Evolutionary conservation across 108 stramenopile genomes (phyloP).

Genomic region (Parietichytrium sp.): DNA sequence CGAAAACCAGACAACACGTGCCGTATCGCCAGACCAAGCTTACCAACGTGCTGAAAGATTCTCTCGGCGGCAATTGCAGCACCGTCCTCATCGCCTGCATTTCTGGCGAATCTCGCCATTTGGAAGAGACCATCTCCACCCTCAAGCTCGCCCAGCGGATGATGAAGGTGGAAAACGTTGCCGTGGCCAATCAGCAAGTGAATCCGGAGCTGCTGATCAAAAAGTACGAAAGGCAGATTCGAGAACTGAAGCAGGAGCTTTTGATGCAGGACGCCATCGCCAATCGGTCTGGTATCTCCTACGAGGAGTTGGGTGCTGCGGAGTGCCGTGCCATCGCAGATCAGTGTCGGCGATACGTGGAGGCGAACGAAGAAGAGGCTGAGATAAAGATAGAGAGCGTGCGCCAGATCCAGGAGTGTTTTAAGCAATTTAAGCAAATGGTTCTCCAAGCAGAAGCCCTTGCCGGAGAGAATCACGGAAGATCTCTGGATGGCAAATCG

Average conservation of each 20-base stretch:
- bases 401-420: slow-evolving; percentile 65
- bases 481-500: neutral
- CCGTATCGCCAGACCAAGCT: slow-evolving; percentile 69
- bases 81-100: slow-evolving; percentile 67
- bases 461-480: neutral
- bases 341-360: neutral
- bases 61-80: slow-evolving; percentile 61
- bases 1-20: slow-evolving; percentile 51
- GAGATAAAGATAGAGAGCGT: slow-evolving; percentile 52
- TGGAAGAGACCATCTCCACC: slow-evolving; percentile 68
- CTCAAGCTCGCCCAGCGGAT: slow-evolving; percentile 58
- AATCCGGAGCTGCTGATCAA: slow-evolving; percentile 53
- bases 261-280: slow-evolving; percentile 69
- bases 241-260: slow-evolving; percentile 67
- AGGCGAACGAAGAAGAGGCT: slow-evolving; percentile 40
- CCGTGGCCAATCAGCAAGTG: slow-evolving; percentile 19
- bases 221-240: slow-evolving; percentile 55
- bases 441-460: slow-evolving; percentile 44
- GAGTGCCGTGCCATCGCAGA: slow-evolving; percentile 47
- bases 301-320: slow-evolving; percentile 66
- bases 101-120: slow-evolving; percentile 63
- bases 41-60: slow-evolving; percentile 64
- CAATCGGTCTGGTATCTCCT: slow-evolving; percentile 55
- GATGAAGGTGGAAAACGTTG: slow-evolving; percentile 64
- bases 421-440: slow-evolving; percentile 59